Evolutionary conservation across 1,284 basidiomycete genomes (phyloP).

Genomic region (Coniferiporia sulphurascens): DNA sequence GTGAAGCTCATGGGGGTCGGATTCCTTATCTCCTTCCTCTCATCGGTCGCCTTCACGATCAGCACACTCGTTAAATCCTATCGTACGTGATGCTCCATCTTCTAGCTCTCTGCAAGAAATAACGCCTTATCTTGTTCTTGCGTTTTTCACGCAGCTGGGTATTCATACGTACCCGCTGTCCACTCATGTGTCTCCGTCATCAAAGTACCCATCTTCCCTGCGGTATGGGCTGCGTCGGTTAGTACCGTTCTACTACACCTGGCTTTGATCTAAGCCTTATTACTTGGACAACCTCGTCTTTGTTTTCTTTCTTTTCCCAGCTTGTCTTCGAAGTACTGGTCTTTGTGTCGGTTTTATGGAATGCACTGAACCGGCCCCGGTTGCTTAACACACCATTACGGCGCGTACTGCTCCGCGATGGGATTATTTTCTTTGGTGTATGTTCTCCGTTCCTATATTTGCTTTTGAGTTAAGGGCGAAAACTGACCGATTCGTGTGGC

Average conservation of each 20-base stretch:
- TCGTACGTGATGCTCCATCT: not conserved
- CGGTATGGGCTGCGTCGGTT: slow-evolving; percentile 15
- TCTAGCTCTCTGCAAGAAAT: too few species aligned
- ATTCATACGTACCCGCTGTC: not conserved
- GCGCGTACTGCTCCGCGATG: slow-evolving; percentile 20
- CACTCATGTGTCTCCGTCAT: slow-evolving; percentile 3
- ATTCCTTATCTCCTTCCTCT: slow-evolving; percentile 6
- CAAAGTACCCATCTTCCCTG: not conserved
- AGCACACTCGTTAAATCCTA: not conserved
- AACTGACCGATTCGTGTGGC: too few species aligned
- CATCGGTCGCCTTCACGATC: slow-evolving; percentile 5
- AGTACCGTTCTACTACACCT: not conserved
- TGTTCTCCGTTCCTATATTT: not conserved
- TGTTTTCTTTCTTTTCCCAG: slow-evolving; percentile 10
- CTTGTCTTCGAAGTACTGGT: slow-evolving; percentile 22
- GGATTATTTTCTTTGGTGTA: slow-evolving; percentile 22
- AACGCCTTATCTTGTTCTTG: too few species aligned
- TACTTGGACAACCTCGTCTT: too few species aligned
- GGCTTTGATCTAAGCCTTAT: not conserved
- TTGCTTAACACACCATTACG: slow-evolving; percentile 6
- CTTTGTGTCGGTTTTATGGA: slow-evolving; percentile 16
- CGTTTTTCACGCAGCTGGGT: not conserved
- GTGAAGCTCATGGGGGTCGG: slow-evolving; percentile 7
- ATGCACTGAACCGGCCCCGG: slow-evolving; percentile 22
- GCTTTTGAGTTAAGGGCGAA: too few species aligned